A percentile compares a stretch with the other conserved stretches of the same genome.
phyloP scores from a whole-genome alignment of 148 eudicot genomes.

The Rhododendron kiyosumense region DNA sequence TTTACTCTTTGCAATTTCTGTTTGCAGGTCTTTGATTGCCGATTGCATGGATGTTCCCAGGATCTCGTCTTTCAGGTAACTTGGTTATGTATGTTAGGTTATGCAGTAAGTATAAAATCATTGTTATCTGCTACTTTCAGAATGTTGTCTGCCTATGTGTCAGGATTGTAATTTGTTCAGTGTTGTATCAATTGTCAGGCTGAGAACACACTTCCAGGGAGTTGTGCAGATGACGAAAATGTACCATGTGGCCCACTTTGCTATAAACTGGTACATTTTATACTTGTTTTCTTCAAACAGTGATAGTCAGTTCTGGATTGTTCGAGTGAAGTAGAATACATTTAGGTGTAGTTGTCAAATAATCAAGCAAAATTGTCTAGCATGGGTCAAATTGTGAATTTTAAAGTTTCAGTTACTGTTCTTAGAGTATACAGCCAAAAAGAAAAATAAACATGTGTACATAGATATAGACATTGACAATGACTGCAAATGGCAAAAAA shows the following conservation, averaged over 20 bases:
- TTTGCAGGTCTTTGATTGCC: slow-evolving; percentile 95
- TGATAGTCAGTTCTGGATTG: background rate
- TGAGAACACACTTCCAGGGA: slow-evolving; percentile 76
- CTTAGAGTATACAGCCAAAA: background rate
- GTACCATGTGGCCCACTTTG: slow-evolving; percentile 75
- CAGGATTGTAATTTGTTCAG: background rate
- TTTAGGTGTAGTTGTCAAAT: background rate
- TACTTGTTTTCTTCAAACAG: background rate
- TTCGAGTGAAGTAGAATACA: background rate
- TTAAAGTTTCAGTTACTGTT: background rate
- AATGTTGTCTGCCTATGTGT: background rate
- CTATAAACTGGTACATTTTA: slow-evolving; percentile 51
- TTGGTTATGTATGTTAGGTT: slow-evolving; percentile 16
- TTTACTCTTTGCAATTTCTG: slow-evolving; percentile 6
- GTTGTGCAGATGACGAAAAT: slow-evolving; percentile 47
- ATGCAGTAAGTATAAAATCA: background rate
- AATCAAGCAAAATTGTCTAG: background rate
- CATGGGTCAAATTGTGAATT: background rate
- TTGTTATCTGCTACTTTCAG: background rate
- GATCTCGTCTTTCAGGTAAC: slow-evolving; percentile 94
- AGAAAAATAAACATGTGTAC: background rate
- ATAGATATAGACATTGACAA: background rate
- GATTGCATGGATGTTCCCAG: slow-evolving; percentile 96
- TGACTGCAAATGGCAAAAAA: background rate
- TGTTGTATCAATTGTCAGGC: slow-evolving; percentile 33